Conservation (phyloP, 2,329 filamentous ascomycete genomes). For the Talaromyces islandicus region DNA sequence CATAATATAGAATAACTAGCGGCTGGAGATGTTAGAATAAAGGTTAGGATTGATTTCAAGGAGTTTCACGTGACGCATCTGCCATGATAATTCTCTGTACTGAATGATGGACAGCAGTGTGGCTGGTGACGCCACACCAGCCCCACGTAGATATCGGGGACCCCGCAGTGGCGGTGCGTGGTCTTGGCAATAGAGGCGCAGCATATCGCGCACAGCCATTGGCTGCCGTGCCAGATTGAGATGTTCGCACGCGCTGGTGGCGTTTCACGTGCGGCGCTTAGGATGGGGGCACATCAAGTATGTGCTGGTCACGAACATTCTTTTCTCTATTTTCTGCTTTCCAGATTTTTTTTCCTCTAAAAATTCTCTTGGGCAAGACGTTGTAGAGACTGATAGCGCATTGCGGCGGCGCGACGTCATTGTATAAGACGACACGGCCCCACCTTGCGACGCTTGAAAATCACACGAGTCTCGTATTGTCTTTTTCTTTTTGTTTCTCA, state of each 20-base stretch:
- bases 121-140: not conserved
- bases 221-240: not conserved
- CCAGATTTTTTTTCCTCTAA: not conserved
- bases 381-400: not conserved
- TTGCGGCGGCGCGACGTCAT: conserved; percentile 9
- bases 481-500: not conserved
- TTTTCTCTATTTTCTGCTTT: not conserved
- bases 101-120: too few species aligned
- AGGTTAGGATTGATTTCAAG: not conserved
- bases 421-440: conserved; percentile 4
- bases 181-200: not conserved
- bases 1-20: not conserved
- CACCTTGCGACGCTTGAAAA: not conserved
- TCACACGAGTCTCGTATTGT: not conserved
- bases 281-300: not conserved
- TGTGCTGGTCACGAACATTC: not conserved
- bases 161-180: not conserved
- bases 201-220: not conserved
- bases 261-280: not conserved
- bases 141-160: not conserved
- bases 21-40: not conserved
- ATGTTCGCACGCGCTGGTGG: not conserved
- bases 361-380: not conserved
- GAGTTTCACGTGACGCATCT: too few species aligned
- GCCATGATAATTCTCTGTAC: too few species aligned